These are phyloP conservation scores for Botrytis aclada DNA, from an alignment of 2,329 filamentous ascomycete genomes.

Conservation along the genomic window DNA sequence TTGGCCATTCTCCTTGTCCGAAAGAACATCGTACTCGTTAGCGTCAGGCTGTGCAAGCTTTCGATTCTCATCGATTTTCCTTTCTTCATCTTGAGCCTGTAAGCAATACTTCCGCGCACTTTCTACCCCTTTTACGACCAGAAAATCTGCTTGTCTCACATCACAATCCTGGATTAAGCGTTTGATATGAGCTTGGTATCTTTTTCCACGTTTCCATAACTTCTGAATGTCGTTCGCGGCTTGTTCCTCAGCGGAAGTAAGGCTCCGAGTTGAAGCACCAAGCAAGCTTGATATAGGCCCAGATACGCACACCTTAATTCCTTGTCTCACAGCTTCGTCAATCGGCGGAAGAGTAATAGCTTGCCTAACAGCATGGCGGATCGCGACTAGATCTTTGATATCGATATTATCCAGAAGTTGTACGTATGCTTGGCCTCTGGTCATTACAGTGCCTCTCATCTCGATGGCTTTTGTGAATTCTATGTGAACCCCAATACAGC, in stretches of 20 bases:
- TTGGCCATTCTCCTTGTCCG: background rate
- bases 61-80: rapidly evolving
- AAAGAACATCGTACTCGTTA: background rate
- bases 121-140: background rate
- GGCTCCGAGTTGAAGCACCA: background rate
- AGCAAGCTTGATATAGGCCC: background rate
- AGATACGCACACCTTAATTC: background rate
- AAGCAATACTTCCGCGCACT: background rate
- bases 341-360: background rate
- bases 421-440: background rate
- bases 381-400: background rate
- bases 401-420: background rate
- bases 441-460: background rate
- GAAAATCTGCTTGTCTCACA: background rate
- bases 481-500: background rate
- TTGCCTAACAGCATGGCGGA: background rate
- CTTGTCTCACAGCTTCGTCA: background rate
- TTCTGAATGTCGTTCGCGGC: background rate
- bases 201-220: background rate
- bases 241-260: background rate
- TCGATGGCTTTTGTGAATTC: background rate
- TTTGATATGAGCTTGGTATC: background rate
- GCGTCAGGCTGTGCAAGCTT: background rate
- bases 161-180: background rate
- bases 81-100: background rate